Conservation (phyloP, 305 asterid species). For the Rubia peregrina region DNA sequence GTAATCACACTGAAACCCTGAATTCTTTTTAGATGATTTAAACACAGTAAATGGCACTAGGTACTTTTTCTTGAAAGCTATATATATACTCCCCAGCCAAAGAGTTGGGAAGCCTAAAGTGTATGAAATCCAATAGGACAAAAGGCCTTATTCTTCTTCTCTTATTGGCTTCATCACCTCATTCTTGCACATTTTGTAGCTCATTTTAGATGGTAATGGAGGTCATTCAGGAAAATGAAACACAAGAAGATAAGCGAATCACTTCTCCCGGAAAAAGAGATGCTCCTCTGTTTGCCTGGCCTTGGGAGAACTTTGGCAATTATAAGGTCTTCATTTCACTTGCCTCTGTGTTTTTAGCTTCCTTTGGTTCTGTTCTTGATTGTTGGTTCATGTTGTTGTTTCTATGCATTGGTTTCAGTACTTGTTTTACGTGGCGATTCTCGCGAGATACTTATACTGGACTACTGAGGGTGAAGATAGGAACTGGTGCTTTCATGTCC, state of each 20-base stretch:
- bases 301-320: slow-evolving; percentile 63
- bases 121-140: not conserved
- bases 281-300: slow-evolving; percentile 74
- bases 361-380: not conserved
- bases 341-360: not conserved
- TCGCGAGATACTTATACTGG: slow-evolving; percentile 46
- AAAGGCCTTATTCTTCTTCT: not conserved
- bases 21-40: not conserved
- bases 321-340: slow-evolving; percentile 43
- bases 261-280: slow-evolving; percentile 24
- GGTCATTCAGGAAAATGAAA: slow-evolving; percentile 9
- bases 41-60: not conserved
- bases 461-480: slow-evolving; percentile 29
- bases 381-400: not conserved
- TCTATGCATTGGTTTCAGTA: slow-evolving; percentile 38
- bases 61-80: slow-evolving; percentile 2
- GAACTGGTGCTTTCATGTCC: slow-evolving; percentile 63
- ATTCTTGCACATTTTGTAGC: not conserved
- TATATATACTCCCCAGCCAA: not conserved
- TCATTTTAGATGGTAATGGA: slow-evolving; percentile 10
- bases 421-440: slow-evolving; percentile 56
- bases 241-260: slow-evolving; percentile 16
- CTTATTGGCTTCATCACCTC: not conserved
- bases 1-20: not conserved
- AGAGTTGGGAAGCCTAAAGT: slow-evolving; percentile 3